phyloP scores from a whole-genome alignment of 306 rosid species.

The Fagus crenata region DNA sequence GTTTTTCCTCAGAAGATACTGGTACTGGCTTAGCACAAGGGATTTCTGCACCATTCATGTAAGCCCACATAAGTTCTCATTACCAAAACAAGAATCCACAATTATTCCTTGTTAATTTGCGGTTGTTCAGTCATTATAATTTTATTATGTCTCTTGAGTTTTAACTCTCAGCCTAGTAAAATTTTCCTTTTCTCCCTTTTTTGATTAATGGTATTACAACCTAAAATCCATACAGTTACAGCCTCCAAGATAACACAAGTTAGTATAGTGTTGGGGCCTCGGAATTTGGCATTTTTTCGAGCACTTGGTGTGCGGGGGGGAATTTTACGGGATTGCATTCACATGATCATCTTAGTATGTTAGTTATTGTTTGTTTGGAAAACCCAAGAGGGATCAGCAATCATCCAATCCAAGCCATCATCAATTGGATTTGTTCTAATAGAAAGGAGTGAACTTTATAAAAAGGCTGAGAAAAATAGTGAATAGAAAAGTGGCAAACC shows the following conservation, averaged over 20 bases:
- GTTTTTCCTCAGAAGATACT: conserved; percentile 36
- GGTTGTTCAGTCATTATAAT: not conserved
- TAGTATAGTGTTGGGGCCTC: not conserved
- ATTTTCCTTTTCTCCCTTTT: not conserved
- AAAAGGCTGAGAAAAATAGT: not conserved
- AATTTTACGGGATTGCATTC: not conserved
- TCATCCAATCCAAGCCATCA: not conserved
- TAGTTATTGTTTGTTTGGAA: not conserved
- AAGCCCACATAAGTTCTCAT: conserved; percentile 30
- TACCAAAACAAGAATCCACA: not conserved
- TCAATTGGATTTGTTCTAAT: not conserved
- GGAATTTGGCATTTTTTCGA: not conserved
- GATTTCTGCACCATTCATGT: conserved; percentile 50
- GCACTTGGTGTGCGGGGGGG: not conserved
- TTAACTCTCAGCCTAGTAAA: not conserved
- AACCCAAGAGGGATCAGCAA: not conserved
- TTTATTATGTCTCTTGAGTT: not conserved
- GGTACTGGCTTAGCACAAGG: conserved; percentile 53
- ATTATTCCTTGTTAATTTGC: not conserved
- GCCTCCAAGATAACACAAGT: not conserved
- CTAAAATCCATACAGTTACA: not conserved
- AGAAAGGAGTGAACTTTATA: not conserved
- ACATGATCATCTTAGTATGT: not conserved
- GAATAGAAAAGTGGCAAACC: conserved; percentile 39
- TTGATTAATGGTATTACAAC: not conserved